These are phyloP conservation scores for Thelonectria discophora DNA, from an alignment of 2,329 filamentous ascomycete genomes.

Conservation along the genomic window DNA sequence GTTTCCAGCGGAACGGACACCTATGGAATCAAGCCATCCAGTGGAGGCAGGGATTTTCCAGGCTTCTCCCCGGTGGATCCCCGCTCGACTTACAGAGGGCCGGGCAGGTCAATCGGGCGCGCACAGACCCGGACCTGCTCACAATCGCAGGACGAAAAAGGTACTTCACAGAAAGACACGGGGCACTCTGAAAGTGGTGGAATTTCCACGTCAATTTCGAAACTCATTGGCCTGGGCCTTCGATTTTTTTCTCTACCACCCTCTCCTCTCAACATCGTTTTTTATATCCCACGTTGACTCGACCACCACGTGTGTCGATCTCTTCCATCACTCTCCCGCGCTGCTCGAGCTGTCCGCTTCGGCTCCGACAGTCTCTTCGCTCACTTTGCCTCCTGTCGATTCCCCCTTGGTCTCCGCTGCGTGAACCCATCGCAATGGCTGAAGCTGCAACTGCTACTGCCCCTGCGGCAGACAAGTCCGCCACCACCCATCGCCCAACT, in stretches of 20 bases:
- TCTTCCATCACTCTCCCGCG: constrained; percentile 18
- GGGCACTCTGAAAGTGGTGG: constrained; percentile 41
- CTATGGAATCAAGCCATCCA: background rate
- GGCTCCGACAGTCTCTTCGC: constrained; percentile 29
- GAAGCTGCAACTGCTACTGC: constrained; percentile 57
- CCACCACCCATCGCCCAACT: constrained; percentile 70
- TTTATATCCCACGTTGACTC: constrained; percentile 15
- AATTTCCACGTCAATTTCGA: constrained; percentile 37
- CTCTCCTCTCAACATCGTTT: background rate
- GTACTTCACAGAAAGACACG: constrained; percentile 30
- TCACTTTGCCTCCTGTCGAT: constrained; percentile 19
- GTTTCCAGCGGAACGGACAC: background rate
- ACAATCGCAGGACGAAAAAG: constrained; percentile 31
- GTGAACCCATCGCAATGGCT: constrained; percentile 51
- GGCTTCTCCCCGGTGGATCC: background rate
- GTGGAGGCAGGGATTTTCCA: background rate
- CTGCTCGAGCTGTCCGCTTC: constrained; percentile 29
- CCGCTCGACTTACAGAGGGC: background rate
- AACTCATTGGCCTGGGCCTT: constrained; percentile 25
- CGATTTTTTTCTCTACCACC: constrained; percentile 25
- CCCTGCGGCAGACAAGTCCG: constrained; percentile 50
- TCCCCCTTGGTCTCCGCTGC: constrained; percentile 8
- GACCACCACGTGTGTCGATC: constrained; percentile 20
- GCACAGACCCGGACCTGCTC: constrained; percentile 39
- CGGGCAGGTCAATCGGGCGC: constrained; percentile 20